phyloP scores from a whole-genome alignment of 176 grass and related monocot genomes.

The Triticum turgidum region DNA sequence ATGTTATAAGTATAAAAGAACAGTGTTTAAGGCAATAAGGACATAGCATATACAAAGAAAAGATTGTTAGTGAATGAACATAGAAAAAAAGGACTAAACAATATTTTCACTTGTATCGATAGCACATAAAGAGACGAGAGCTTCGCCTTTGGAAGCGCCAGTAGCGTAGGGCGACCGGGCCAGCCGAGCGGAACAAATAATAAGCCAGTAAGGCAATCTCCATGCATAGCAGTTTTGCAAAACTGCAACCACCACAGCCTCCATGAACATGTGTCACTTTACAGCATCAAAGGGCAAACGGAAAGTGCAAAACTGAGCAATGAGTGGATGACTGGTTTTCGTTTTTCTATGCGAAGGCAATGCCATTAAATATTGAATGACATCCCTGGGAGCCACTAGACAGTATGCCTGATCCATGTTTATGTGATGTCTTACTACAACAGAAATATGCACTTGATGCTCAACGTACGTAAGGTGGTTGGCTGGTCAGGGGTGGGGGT shows the following conservation, averaged over 20 bases:
- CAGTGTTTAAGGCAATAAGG: neutral
- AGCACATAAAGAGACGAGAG: neutral
- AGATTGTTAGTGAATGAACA: neutral
- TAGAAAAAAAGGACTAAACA: neutral
- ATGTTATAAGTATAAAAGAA: neutral
- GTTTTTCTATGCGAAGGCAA: slow-evolving; percentile 25
- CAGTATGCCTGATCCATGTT: neutral
- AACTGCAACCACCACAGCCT: neutral
- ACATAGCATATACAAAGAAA: neutral
- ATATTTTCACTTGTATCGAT: neutral
- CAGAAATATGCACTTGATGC: slow-evolving; percentile 6
- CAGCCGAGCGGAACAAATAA: neutral
- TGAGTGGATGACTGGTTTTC: neutral
- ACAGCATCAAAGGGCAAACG: neutral
- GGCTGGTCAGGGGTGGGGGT: neutral
- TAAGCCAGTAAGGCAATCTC: neutral
- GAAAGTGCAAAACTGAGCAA: neutral
- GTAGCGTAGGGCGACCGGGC: too few species aligned
- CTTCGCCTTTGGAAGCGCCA: too few species aligned
- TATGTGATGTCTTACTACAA: neutral
- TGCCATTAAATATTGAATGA: neutral
- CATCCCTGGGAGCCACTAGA: slow-evolving; percentile 14
- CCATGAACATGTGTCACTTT: slow-evolving; percentile 8
- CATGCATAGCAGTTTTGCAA: neutral
- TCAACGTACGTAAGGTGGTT: slow-evolving; percentile 7